Evolutionary conservation across 2,329 filamentous ascomycete genomes (phyloP), one percentile per base, ranked within the genome.

Genomic region (Pyrenochaeta sp.): DNA sequence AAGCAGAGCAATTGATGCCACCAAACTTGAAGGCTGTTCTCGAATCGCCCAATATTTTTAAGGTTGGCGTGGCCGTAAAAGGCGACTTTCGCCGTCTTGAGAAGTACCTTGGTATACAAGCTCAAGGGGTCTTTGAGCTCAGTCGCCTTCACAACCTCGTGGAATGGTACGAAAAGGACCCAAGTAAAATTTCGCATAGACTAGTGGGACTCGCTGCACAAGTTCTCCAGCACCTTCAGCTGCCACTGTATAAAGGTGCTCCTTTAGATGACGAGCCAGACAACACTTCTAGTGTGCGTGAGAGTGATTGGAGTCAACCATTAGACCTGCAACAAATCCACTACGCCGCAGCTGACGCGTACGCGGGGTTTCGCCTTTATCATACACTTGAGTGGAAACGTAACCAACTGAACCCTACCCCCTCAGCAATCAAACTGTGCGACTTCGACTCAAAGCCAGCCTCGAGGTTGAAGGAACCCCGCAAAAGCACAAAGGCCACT

Each of bases 81-180:
- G 88, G 83, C 39, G 91, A 82, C 60, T 75, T 73, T 58, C 90
- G 85, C 3, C 85, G 92, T 23, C 68, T 97, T 12, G 80, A 80
- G 30, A 86, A 81, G 57, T 80, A 95, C 2, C 63, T 75, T 4
- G 79, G 76, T 1, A 81, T 97, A 31, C 71, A 89, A 1, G 78
- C 87, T 4, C 82, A 79, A 37, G 90, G 91, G 1, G 78, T 91
- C 7, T 86, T 96, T 58, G 93, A 97, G 75, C 82, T 97, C 3
- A 94, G 90, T 72, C 90, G 96, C 68, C 77, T 96, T 27, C 89
- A 92, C 75, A 92, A 87, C 64, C 78, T 96, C n/a, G 85, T 97
- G 58, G 61, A 74, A 37, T 64, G 58, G 47, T 58, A 60, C 37
- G 52, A 51, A 7, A 91, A 86, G 55, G 87, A 87, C 66, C 86